phyloP scores from a whole-genome alignment of 1,284 basidiomycete species.

The Malassezia caprae region DNA sequence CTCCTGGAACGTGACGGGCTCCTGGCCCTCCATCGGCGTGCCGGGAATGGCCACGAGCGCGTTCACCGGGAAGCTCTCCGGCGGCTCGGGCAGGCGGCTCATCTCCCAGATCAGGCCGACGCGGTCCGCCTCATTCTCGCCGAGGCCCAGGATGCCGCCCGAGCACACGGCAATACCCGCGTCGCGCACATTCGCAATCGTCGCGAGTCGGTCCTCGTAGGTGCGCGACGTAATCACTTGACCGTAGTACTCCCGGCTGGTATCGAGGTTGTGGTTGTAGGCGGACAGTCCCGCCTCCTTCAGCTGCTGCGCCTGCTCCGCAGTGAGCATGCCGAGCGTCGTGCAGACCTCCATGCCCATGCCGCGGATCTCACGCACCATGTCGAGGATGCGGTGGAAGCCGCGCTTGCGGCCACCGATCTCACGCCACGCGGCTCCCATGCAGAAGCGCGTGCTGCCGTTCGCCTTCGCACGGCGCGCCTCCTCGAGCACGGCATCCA shows the following conservation, averaged over 20 bases:
- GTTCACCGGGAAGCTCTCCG: conserved; percentile 97
- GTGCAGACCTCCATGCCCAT: conserved; percentile 69
- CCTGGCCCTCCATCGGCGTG: conserved; percentile 56
- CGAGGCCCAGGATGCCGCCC: conserved; percentile 88
- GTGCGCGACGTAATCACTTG: conserved; percentile 85
- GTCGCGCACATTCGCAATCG: conserved; percentile 77
- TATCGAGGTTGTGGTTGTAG: conserved; percentile 98
- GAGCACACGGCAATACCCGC: conserved; percentile 96
- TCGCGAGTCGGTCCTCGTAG: conserved; percentile 84
- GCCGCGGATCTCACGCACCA: conserved; percentile 61
- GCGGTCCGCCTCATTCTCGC: conserved; percentile 79
- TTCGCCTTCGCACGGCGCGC: conserved; percentile 85
- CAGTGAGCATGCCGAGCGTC: conserved; percentile 87
- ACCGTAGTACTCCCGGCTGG: conserved; percentile 91
- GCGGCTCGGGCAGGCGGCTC: conserved; percentile 77
- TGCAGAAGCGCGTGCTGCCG: conserved; percentile 93
- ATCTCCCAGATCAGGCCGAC: conserved; percentile 92
- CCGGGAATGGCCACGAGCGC: conserved; percentile 64
- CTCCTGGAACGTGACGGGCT: conserved; percentile 58
- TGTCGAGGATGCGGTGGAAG: conserved; percentile 83
- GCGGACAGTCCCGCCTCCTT: conserved; percentile 93
- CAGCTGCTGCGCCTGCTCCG: conserved; percentile 72
- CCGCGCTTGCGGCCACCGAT: conserved; percentile 84
- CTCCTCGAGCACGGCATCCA: conserved; percentile 70
- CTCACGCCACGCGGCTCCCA: conserved; percentile 99